A percentile compares a stretch with the other conserved stretches of the same genome.
Conservation (phyloP, 2,329 filamentous ascomycete species). For the Dendrostoma leiphaemia region DNA sequence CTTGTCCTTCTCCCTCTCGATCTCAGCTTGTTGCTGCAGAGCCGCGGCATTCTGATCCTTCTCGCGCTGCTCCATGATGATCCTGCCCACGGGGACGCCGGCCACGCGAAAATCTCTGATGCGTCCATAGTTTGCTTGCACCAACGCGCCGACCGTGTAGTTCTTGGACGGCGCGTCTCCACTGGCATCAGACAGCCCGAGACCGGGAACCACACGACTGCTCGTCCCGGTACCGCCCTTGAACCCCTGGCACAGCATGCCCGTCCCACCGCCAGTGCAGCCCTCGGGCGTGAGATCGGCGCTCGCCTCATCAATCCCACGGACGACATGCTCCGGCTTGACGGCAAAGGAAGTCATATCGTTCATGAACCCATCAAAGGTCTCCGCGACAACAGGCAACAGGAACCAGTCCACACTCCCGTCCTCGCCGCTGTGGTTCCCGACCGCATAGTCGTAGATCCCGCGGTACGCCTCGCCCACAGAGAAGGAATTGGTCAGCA, state of each 20-base stretch:
- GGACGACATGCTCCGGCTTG: conserved; percentile 50
- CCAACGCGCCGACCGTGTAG: conserved; percentile 61
- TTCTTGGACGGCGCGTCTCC: conserved; percentile 29
- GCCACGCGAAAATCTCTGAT: conserved; percentile 55
- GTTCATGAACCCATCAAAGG: conserved; percentile 61
- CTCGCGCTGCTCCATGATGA: conserved; percentile 46
- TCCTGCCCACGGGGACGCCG: conserved; percentile 59
- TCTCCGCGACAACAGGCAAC: conserved; percentile 59
- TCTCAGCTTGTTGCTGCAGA: conserved; percentile 25
- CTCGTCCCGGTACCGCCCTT: conserved; percentile 66
- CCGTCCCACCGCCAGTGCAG: conserved; percentile 64
- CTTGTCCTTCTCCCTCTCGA: conserved; percentile 41
- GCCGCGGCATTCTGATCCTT: conserved; percentile 22
- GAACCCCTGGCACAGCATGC: conserved; percentile 65
- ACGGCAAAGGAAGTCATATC: conserved; percentile 56
- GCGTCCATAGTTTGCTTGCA: conserved; percentile 65
- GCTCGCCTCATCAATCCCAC: conserved; percentile 50
- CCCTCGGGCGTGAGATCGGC: conserved; percentile 57
- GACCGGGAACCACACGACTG: conserved; percentile 52
- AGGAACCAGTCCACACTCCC: conserved; percentile 51
- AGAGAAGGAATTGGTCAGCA: conserved; percentile 57
- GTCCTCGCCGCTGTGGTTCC: conserved; percentile 40
- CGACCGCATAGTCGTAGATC: conserved; percentile 53
- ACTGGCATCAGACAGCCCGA: conserved; percentile 30
- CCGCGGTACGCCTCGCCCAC: conserved; percentile 59